Conservation (phyloP, 306 rosid genomes). For the Sophora flavescens region DNA sequence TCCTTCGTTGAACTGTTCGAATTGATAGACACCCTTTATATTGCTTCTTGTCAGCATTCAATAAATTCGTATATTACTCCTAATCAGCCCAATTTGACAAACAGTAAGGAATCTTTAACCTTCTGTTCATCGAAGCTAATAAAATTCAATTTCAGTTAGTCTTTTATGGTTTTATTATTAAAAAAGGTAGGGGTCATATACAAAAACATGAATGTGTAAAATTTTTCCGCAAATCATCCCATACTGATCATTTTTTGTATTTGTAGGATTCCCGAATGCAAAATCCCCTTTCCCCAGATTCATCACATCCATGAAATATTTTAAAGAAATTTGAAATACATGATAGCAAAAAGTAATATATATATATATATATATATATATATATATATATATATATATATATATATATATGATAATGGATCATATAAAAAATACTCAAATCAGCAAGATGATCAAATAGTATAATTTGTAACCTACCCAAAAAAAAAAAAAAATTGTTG, state of each 20-base stretch:
- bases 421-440: no score
- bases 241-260: not conserved
- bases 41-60: not conserved
- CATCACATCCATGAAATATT: not conserved
- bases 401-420: not conserved
- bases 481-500: no score
- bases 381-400: no score
- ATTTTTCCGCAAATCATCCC: no score
- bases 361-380: no score
- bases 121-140: not conserved
- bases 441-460: no score
- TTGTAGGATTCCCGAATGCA: not conserved
- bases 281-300: not conserved
- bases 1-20: not conserved
- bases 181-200: no score
- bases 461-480: no score
- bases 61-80: not conserved
- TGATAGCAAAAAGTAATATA: not conserved
- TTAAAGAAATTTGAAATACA: not conserved
- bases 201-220: no score
- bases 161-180: no score
- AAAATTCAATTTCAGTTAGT: no score
- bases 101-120: slow-evolving; percentile 14
- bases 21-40: not conserved
- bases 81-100: not conserved